These are phyloP conservation scores for Penicillium sp. DNA, from an alignment of 2,329 filamentous ascomycete species.

Conservation along the genomic window DNA sequence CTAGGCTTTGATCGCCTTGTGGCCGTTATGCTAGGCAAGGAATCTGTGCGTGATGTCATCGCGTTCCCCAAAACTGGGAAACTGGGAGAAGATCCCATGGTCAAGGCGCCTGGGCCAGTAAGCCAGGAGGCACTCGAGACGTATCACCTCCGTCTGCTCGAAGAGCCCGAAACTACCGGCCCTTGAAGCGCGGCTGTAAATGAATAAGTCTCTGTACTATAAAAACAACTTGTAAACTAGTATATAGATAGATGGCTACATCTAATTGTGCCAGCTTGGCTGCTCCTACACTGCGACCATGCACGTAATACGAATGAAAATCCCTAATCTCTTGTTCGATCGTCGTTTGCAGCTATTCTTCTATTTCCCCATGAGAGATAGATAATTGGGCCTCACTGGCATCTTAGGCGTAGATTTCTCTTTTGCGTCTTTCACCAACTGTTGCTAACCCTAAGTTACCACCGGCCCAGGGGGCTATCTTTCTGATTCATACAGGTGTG, in stretches of 20 bases:
- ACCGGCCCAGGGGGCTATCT: neutral
- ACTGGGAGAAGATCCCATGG: slow-evolving; percentile 84
- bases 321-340: too few species aligned
- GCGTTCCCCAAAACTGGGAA: slow-evolving; percentile 94
- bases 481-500: neutral
- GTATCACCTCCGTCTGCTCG: slow-evolving; percentile 59
- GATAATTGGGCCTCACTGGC: too few species aligned
- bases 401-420: too few species aligned
- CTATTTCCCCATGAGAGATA: too few species aligned
- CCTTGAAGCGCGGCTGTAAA: neutral
- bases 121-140: slow-evolving; percentile 63
- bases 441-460: too few species aligned
- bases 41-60: slow-evolving; percentile 89
- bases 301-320: too few species aligned
- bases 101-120: slow-evolving; percentile 74
- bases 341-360: too few species aligned
- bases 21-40: slow-evolving; percentile 75
- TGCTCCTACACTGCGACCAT: too few species aligned
- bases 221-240: neutral
- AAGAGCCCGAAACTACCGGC: slow-evolving; percentile 12
- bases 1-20: slow-evolving; percentile 89
- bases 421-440: too few species aligned
- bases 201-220: neutral
- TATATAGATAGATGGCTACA: neutral
- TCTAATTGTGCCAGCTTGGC: too few species aligned